These are phyloP conservation scores for Xylaria sp. DNA, from an alignment of 2,329 filamentous ascomycete species.

Conservation along the genomic window DNA sequence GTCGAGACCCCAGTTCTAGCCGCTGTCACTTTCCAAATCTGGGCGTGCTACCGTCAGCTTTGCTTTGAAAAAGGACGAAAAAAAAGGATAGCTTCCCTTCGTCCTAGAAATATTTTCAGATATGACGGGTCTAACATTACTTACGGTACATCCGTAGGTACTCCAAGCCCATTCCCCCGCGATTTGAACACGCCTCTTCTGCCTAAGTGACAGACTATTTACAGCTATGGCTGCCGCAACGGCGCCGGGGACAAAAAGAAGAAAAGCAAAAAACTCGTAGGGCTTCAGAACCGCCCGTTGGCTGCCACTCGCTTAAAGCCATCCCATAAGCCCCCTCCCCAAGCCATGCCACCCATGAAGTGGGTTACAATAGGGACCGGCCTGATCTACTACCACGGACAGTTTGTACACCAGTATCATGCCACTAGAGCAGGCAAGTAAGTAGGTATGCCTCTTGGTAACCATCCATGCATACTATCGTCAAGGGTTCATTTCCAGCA, in stretches of 20 bases:
- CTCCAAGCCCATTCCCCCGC: conserved; percentile 1
- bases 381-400: conserved; percentile 8
- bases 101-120: neutral
- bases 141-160: too few species aligned
- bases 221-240: neutral
- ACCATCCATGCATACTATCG: conserved; percentile 6
- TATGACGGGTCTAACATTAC: neutral
- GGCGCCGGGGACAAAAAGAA: neutral
- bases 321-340: conserved; percentile 25
- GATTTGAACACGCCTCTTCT: neutral
- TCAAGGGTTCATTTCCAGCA: neutral
- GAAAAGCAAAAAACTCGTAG: neutral
- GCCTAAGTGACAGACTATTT: neutral
- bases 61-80: neutral
- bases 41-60: conserved; percentile 9
- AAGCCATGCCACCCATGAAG: conserved; percentile 25
- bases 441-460: conserved; percentile 15
- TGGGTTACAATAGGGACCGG: conserved; percentile 24
- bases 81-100: neutral
- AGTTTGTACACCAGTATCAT: conserved; percentile 17
- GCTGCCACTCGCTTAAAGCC: conserved; percentile 1
- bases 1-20: conserved; percentile 1
- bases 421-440: conserved; percentile 21
- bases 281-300: too few species aligned
- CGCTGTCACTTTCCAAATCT: conserved; percentile 28